These are phyloP conservation scores for Zygosaccharomyces sapae DNA, from an alignment of 1,139 yeast genomes.

Conservation along the genomic window DNA sequence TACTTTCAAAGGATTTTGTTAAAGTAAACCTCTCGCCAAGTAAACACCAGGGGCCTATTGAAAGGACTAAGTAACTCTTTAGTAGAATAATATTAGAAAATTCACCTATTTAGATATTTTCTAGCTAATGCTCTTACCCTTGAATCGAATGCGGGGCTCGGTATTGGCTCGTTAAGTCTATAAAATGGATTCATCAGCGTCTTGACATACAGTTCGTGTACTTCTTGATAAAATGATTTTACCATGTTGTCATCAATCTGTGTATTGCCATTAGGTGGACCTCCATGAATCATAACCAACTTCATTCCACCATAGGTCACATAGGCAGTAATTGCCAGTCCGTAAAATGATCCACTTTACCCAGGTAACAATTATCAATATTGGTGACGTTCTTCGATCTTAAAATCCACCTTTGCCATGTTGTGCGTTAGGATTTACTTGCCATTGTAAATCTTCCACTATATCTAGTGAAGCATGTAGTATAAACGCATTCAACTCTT, in stretches of 20 bases:
- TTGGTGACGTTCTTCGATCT: constrained; percentile 26
- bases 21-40: constrained; percentile 6
- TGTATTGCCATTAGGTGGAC: constrained; percentile 20
- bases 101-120: constrained; percentile 51
- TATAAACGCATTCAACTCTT: constrained; percentile 81
- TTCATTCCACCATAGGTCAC: constrained; percentile 86
- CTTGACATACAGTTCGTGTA: constrained; percentile 84
- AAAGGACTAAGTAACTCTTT: constrained; percentile 19
- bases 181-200: constrained; percentile 85
- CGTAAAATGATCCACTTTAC: constrained; percentile 84
- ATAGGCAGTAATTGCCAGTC: constrained; percentile 73
- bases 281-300: constrained; percentile 67
- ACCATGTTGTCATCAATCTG: constrained; percentile 65
- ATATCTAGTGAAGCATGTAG: constrained; percentile 85
- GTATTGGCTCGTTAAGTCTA: constrained; percentile 67
- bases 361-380: constrained; percentile 49
- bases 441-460: constrained; percentile 87
- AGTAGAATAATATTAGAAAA: constrained; percentile 3
- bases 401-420: constrained; percentile 16
- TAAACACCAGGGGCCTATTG: constrained; percentile 14
- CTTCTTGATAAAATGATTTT: constrained; percentile 76
- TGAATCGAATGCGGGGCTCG: constrained; percentile 70
- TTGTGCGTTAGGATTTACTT: constrained; percentile 44
- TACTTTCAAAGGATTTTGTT: constrained; percentile 13
- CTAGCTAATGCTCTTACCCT: constrained; percentile 68